Percentiles rank a stretch among this genome's conserved stretches.
Conservation (phyloP, 23 red algal genomes). For the Chondrus crispus region DNA sequence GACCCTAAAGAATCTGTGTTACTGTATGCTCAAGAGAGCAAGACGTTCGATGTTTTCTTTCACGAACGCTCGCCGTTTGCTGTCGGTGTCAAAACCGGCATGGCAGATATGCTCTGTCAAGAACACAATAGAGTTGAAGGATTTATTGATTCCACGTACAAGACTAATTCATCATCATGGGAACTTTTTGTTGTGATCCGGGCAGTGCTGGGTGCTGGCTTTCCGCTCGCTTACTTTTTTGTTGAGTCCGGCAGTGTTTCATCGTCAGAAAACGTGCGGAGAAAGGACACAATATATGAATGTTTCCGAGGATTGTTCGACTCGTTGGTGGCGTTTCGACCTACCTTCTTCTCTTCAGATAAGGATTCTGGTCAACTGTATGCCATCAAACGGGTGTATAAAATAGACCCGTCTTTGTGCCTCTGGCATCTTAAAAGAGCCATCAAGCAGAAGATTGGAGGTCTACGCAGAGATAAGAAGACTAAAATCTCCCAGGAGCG, state of each 20-base stretch:
- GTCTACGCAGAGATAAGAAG: background rate
- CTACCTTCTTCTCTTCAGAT: background rate
- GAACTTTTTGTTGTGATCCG: background rate
- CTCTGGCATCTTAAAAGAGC: background rate
- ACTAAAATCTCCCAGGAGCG: too few relatives aligned
- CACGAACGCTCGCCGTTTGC: too few relatives aligned
- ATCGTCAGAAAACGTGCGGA: too few relatives aligned
- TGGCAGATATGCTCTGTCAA: background rate
- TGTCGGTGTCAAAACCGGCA: too few relatives aligned
- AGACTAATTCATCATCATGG: background rate
- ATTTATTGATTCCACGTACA: background rate
- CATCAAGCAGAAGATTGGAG: background rate
- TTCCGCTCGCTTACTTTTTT: background rate
- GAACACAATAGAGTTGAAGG: background rate
- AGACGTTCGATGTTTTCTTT: too few relatives aligned
- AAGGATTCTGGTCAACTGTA: background rate
- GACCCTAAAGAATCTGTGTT: too few relatives aligned
- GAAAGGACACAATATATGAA: background rate
- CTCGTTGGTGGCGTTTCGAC: background rate
- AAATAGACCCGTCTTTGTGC: background rate
- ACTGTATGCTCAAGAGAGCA: too few relatives aligned
- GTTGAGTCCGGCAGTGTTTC: background rate
- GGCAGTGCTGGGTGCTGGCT: background rate
- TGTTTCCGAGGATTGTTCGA: background rate
- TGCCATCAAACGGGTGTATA: background rate